Evolutionary conservation across 768 basidiomycete species (phyloP), one percentile per base, ranked within the genome.

Genomic region (Mycena leptocephala): DNA sequence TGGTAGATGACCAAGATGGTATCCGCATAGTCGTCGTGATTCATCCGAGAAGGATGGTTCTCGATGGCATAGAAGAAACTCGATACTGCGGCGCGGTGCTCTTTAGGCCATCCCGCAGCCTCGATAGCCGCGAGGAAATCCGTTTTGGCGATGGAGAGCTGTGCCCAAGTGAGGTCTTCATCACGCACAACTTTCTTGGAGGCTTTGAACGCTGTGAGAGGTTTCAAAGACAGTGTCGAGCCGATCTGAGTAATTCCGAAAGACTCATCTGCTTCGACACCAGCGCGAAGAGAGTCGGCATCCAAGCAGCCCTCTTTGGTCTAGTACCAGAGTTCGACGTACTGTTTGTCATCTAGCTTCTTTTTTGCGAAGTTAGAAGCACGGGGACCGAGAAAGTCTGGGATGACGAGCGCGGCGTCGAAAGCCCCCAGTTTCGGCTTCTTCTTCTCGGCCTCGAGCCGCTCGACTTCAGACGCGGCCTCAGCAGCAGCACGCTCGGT

Each of bases 111-210:
- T 0, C n/a, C n/a, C 11, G 59, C 58, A 9, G 13, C 59, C 22
- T 32, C 70, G n/a, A 70, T 48, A 0, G 24, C 68, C 1, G 46
- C 22, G 14, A 80, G 51, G 16, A 70, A 37, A 11, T 14, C 33
- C 11, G 74, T 77, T 13, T 79, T 80, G 0, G 76, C 83, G 0
- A 79, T 41, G 0, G 77, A 35, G 24, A 84, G 77, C 6, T 84
- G 78, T 0, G 24, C 13, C 70, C 80, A 80, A 2, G 76, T n/a
- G 14, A 84, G 77, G 0, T 80, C 55, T 0, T 78, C 70, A 72
- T 83, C 80, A 0, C 26, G 48, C 0, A 76, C 32, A 0, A 58
- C 78, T 5, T 76, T 66, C 9, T 26, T 46, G 1, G 81, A 84
- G 0, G 81, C 76, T 22, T 76, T 77, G 61, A 78, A 62, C 0